These are phyloP conservation scores for Metarhizium anisopliae DNA, from an alignment of 2,329 filamentous ascomycete genomes.

Conservation along the genomic window DNA sequence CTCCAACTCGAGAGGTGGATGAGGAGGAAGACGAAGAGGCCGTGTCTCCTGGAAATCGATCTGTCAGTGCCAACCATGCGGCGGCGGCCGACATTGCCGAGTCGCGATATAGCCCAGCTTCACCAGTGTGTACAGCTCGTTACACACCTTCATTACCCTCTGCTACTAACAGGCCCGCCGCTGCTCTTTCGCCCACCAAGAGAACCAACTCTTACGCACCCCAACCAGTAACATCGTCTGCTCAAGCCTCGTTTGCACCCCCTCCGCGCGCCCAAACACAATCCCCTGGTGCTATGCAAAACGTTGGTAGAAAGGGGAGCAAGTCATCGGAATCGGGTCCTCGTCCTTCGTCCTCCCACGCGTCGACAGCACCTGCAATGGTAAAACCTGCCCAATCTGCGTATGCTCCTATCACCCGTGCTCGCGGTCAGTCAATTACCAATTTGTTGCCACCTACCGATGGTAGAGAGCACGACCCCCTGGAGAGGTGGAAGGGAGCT, in stretches of 20 bases:
- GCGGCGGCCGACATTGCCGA: conserved; percentile 17
- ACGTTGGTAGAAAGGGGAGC: conserved; percentile 18
- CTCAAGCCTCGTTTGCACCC: conserved; percentile 34
- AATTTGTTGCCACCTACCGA: conserved; percentile 55
- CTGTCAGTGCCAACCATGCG: conserved; percentile 16
- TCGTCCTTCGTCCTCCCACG: conserved; percentile 46
- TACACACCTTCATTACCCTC: conserved; percentile 41
- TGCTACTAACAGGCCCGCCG: conserved; percentile 24
- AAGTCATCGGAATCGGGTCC: conserved; percentile 34
- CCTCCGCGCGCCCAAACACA: conserved; percentile 54
- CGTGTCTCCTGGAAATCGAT: conserved; percentile 12
- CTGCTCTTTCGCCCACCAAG: conserved; percentile 48
- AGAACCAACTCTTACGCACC: conserved; percentile 42
- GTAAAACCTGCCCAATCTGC: conserved; percentile 16
- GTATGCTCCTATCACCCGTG: conserved; percentile 27
- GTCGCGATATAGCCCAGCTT: conserved; percentile 29
- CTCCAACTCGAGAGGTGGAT: conserved; percentile 53
- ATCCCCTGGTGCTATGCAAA: conserved; percentile 44
- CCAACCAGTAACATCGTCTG: conserved; percentile 23
- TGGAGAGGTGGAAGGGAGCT: conserved; percentile 84
- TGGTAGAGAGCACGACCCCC: conserved; percentile 61
- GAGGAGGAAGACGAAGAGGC: conserved; percentile 38
- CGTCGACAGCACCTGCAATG: conserved; percentile 27
- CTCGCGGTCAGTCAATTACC: conserved; percentile 43
- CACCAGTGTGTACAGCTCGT: conserved; percentile 22